phyloP scores from a whole-genome alignment of 2,329 filamentous ascomycete species.

The Sporothrix phasma region DNA sequence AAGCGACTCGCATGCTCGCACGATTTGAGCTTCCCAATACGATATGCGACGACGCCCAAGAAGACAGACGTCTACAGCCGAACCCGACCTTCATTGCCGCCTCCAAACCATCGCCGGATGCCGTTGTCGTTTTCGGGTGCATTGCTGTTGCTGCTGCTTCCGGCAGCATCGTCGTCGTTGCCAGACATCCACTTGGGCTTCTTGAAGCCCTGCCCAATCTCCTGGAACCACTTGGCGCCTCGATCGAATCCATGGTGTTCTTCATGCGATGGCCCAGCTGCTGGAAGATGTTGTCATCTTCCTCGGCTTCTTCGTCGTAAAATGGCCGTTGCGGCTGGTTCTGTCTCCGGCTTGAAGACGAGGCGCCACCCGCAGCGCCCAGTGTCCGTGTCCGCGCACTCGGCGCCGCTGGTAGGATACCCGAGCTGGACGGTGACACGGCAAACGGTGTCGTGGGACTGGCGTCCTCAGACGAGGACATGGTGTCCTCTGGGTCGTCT shows the following conservation, averaged over 20 bases:
- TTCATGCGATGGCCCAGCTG: conserved; percentile 75
- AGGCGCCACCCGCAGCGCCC: conserved; percentile 19
- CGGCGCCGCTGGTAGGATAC: conserved; percentile 13
- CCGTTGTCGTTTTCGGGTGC: conserved; percentile 20
- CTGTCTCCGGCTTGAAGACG: background rate
- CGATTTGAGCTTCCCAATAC: background rate
- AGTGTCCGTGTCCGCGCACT: conserved; percentile 22
- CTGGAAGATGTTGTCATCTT: conserved; percentile 74
- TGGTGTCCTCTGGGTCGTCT: conserved; percentile 9
- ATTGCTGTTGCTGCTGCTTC: conserved; percentile 19
- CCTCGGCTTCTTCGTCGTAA: conserved; percentile 30
- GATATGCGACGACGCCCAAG: too few species aligned
- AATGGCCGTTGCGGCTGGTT: background rate
- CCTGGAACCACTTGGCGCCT: conserved; percentile 71
- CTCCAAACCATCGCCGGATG: conserved; percentile 50
- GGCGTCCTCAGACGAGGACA: conserved; percentile 17
- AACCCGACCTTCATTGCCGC: conserved; percentile 32
- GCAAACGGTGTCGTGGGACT: conserved; percentile 36
- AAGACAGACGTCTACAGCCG: conserved; percentile 18
- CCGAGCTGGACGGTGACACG: conserved; percentile 27
- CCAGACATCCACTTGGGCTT: conserved; percentile 74
- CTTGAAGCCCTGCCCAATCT: conserved; percentile 58
- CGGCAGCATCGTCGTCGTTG: conserved; percentile 29
- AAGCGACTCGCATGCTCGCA: background rate
- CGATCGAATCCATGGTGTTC: conserved; percentile 81